Base-by-base conservation (phyloP, 768 basidiomycete genomes). In the Collybiopsis confluens region DNA sequence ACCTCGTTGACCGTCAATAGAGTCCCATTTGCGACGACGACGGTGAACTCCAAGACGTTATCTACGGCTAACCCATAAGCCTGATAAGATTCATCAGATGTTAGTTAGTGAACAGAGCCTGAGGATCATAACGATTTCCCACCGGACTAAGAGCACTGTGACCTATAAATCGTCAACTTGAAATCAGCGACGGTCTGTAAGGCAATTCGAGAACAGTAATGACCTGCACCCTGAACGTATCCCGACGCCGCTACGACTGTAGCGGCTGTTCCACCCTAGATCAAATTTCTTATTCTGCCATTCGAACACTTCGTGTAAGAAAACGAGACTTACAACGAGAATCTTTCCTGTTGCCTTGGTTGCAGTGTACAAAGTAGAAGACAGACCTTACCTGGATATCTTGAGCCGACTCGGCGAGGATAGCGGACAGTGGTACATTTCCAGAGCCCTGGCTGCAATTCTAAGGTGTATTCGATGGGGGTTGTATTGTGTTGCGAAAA, bases 141-240 rank as follows among this genome's bases (percentile, higher is more conserved):
- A 55, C 2, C 54, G n/a, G 2, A 62, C 66, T 10, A 65, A 62
- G 4, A 68, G 38, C 3, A 61, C 59, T n/a, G n/a, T n/a, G n/a
- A n/a, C n/a, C n/a, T n/a, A n/a, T n/a, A n/a, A n/a, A n/a, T n/a
- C n/a, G n/a, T n/a, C n/a, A n/a, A n/a, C n/a, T n/a, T n/a, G n/a
- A n/a, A n/a, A n/a, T n/a, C n/a, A n/a, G n/a, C n/a, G n/a, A n/a
- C n/a, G n/a, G n/a, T n/a, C n/a, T n/a, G n/a, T n/a, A n/a, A n/a
- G n/a, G n/a, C n/a, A n/a, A n/a, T n/a, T n/a, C n/a, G n/a, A n/a
- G n/a, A n/a, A n/a, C n/a, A n/a, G n/a, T n/a, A 66, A 54, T 67
- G 67, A 1, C 68, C 67, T 11, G 52, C 67, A 16, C 67, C 67
- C 59, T 69, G 67, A n/a, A 69, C 41, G 50, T 68, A 70, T 1